Percentiles rank a stretch among this genome's conserved stretches.
Conservation (phyloP, 345 rosid species). For the Excoecaria agallocha region DNA sequence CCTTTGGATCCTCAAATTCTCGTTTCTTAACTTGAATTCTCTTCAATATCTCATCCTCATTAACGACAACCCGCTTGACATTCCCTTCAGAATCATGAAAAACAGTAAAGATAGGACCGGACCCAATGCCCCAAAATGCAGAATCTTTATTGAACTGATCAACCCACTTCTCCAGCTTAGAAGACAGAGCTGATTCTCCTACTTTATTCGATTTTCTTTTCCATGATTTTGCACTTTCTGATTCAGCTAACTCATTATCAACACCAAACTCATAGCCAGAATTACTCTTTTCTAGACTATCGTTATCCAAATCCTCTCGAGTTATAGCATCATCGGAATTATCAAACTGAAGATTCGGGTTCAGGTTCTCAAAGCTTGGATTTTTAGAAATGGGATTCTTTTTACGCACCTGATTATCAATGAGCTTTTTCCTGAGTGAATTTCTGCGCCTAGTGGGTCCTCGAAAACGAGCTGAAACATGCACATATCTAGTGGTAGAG, state of each 20-base stretch:
- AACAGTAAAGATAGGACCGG: constrained; percentile 60
- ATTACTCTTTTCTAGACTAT: constrained; percentile 17
- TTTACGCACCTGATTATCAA: constrained; percentile 54
- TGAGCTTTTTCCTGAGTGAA: constrained; percentile 63
- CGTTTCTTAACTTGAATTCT: constrained; percentile 35
- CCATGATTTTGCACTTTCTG: constrained; percentile 23
- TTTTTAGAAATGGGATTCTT: constrained; percentile 25
- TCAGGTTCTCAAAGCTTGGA: constrained; percentile 30
- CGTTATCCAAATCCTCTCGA: constrained; percentile 19
- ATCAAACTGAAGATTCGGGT: constrained; percentile 21
- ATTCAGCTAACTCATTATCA: constrained; percentile 21
- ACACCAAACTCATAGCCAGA: constrained; percentile 13
- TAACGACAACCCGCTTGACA: constrained; percentile 50
- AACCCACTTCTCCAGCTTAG: constrained; percentile 66
- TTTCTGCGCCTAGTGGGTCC: constrained; percentile 56
- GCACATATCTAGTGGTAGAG: constrained; percentile 18
- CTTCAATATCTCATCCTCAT: constrained; percentile 53
- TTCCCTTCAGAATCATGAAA: constrained; percentile 53
- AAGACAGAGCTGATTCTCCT: constrained; percentile 48
- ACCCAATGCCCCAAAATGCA: constrained; percentile 74
- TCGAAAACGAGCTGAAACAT: constrained; percentile 56
- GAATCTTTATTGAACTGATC: constrained; percentile 55
- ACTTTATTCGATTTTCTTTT: constrained; percentile 19
- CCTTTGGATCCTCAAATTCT: constrained; percentile 32
- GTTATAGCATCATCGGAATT: background rate